Evolutionary conservation across 441 rosid species (phyloP), one percentile per base, ranked within the genome.

Genomic region (Corymbia citriodora): DNA sequence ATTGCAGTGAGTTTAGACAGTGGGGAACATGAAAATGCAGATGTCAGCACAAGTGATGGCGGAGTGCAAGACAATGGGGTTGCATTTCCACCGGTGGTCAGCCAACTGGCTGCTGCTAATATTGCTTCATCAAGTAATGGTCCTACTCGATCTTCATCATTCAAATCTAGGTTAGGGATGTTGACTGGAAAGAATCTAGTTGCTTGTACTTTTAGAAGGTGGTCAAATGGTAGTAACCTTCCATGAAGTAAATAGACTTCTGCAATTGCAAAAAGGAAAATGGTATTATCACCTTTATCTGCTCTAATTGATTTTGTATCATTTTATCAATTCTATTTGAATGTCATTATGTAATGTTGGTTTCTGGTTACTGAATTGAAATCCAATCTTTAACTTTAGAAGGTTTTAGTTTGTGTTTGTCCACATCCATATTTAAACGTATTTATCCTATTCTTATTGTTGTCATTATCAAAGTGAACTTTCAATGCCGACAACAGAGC

Each of bases 201-300:
- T 55, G 95, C 95, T 90, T 96, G 96, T 93, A 94, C 96, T 72
- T 90, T 97, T 92, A 95, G 95, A 88, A 94, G 95, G 91, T 95
- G 96, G 95, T 92, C 95, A 45, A 89, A 93, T 89, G 94, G 95
- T 89, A 93, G 92, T 89, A 92, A 93, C 91, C 91, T 92, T 89
- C 91, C 95, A 54, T 90, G 92, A 90, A 92, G 92, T 92, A 93
- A 91, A 90, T 93, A 72, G 90, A 65, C 86, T 68, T 81, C 85
- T 45, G 52, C 85, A 11, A 45, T 70, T 70, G 85, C 85, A 23
- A 79, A 79, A 79, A 23, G 50, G 18, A 2, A 79, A 79, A 45
- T 3, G 52, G 85, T 45, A 79, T 79, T 52, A 23, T 79, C 10
- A 23, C 52, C n/a, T 79, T 79, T 79, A 45, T 79, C 53, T 27